phyloP scores from a whole-genome alignment of 768 basidiomycete species.

The Auricularia sp. region DNA sequence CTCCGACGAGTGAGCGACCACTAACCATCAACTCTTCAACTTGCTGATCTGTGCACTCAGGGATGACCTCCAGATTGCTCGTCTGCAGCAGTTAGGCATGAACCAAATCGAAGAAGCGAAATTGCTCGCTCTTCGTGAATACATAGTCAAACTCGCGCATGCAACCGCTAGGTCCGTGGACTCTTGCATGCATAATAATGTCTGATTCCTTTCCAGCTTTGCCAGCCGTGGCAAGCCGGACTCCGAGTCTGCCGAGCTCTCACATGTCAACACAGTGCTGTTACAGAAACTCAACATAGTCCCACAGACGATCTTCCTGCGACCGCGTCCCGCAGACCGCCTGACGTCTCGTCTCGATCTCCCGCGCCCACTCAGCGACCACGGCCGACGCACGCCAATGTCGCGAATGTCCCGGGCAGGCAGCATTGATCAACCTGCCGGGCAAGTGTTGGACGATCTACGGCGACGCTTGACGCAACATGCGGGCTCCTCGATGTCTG shows the following conservation, averaged over 20 bases:
- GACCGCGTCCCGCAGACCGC: constrained; percentile 11
- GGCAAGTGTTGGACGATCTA: background rate
- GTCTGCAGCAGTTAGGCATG: constrained; percentile 85
- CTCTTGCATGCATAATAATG: background rate
- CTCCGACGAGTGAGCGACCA: constrained; percentile 46
- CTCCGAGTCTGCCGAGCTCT: constrained; percentile 44
- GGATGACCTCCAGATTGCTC: constrained; percentile 65
- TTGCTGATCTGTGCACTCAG: constrained; percentile 28
- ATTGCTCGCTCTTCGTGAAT: constrained; percentile 79
- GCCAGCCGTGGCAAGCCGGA: constrained; percentile 54
- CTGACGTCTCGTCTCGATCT: constrained; percentile 20
- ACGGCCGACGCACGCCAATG: background rate
- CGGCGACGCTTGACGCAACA: background rate
- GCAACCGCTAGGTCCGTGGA: constrained; percentile 56
- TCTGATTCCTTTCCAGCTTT: constrained; percentile 38
- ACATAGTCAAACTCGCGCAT: constrained; percentile 74
- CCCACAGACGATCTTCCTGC: constrained; percentile 85
- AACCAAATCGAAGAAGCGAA: constrained; percentile 72
- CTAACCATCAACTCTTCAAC: constrained; percentile 16
- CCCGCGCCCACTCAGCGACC: background rate
- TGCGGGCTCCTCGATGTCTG: background rate
- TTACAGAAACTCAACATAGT: constrained; percentile 83
- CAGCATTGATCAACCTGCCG: constrained; percentile 7
- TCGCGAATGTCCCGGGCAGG: constrained; percentile 7
- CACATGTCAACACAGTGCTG: constrained; percentile 62